phyloP scores from a whole-genome alignment of 2,329 filamentous ascomycete species.

The Trichoderma asperellum region DNA sequence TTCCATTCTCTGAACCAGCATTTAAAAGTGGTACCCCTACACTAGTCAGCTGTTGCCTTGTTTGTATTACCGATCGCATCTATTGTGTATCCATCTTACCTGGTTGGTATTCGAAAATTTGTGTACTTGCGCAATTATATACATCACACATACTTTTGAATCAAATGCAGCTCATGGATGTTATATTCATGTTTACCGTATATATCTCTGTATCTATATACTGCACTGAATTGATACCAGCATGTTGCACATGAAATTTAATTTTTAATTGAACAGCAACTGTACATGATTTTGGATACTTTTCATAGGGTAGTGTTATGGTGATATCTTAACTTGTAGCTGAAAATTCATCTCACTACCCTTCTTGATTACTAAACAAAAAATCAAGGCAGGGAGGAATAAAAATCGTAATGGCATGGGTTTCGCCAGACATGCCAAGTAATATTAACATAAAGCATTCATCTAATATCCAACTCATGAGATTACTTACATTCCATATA shows the following conservation, averaged over 20 bases:
- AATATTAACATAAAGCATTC: background rate
- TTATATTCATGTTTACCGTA: background rate
- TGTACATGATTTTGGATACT: background rate
- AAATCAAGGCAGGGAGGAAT: too few relatives aligned
- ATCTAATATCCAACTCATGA: background rate
- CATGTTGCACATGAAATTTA: background rate
- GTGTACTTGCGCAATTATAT: too few relatives aligned
- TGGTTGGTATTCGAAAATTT: too few relatives aligned
- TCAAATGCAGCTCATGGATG: background rate
- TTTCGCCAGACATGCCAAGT: background rate
- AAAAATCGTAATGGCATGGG: background rate
- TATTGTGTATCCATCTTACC: too few relatives aligned
- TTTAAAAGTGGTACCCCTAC: background rate
- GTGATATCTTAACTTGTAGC: background rate
- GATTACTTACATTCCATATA: background rate
- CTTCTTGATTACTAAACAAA: too few relatives aligned
- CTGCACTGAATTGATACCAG: background rate
- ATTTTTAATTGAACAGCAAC: background rate
- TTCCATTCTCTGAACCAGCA: background rate
- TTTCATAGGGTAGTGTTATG: background rate
- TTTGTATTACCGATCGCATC: too few relatives aligned
- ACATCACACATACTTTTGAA: too few relatives aligned
- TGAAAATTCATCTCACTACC: too few relatives aligned
- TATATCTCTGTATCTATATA: background rate
- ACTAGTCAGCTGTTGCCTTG: too few relatives aligned